These are phyloP conservation scores for Fraxinus albicans DNA, from an alignment of 305 asterid genomes.

Conservation along the genomic window DNA sequence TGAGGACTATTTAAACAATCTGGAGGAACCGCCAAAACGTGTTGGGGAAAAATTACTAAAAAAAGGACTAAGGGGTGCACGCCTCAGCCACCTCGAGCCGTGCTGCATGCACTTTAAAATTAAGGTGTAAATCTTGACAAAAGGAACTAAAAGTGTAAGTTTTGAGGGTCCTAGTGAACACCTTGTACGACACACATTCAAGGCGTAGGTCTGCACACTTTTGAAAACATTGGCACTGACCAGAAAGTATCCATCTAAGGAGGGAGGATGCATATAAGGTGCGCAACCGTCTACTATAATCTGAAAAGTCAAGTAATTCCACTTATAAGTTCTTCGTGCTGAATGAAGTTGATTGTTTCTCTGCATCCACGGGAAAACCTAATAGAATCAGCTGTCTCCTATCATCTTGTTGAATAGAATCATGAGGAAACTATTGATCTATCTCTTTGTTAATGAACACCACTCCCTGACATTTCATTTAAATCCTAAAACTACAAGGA, in stretches of 20 bases:
- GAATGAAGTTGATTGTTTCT: not conserved
- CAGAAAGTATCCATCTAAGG: not conserved
- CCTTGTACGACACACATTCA: not conserved
- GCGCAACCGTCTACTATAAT: not conserved
- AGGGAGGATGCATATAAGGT: not conserved
- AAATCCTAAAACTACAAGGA: not conserved
- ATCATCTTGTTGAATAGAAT: not conserved
- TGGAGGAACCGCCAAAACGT: not conserved
- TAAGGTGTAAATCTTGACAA: not conserved
- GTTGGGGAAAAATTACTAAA: not conserved
- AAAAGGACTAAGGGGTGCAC: not conserved
- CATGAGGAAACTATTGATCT: not conserved
- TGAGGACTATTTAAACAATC: not conserved
- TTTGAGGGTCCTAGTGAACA: not conserved
- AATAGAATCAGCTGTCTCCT: not conserved
- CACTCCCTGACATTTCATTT: not conserved
- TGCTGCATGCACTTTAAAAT: not conserved
- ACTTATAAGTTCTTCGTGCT: not conserved
- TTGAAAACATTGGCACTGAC: not conserved
- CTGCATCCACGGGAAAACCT: not conserved
- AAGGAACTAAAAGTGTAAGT: not conserved
- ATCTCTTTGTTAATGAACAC: not conserved
- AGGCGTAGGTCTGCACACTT: not conserved
- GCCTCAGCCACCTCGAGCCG: not conserved
- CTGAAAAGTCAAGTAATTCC: not conserved